Conservation (phyloP, 441 rosid genomes). For the Brassica hybrid region DNA sequence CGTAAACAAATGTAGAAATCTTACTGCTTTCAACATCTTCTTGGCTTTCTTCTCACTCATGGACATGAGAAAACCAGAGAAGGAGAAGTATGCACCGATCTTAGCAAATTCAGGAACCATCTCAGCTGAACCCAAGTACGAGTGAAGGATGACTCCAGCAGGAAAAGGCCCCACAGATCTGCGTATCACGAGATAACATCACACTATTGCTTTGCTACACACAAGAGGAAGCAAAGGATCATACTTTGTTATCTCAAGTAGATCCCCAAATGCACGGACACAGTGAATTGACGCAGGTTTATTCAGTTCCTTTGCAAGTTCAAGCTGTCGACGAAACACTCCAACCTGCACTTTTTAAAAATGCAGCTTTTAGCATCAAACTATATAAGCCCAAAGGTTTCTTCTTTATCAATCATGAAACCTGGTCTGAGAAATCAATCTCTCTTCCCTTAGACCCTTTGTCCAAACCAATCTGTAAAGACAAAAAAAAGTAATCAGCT, state of each 20-base stretch:
- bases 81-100: constrained; percentile 91
- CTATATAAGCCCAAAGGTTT: too few species aligned
- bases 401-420: too few species aligned
- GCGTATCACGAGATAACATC: constrained; percentile 9
- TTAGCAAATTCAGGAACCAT: constrained; percentile 90
- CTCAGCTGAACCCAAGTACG: constrained; percentile 87
- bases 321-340: constrained; percentile 78
- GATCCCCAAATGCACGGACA: constrained; percentile 84
- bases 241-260: constrained; percentile 81
- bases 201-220: background rate
- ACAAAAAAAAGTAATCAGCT: background rate
- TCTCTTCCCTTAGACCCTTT: constrained; percentile 78
- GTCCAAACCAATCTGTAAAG: constrained; percentile 80
- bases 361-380: too few species aligned
- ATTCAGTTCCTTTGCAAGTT: constrained; percentile 83
- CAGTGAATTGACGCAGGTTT: constrained; percentile 85
- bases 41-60: constrained; percentile 77
- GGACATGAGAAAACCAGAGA: constrained; percentile 89
- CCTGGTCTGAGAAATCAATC: constrained; percentile 79
- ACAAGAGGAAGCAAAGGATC: constrained; percentile 13
- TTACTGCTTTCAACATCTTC: constrained; percentile 69
- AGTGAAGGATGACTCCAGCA: constrained; percentile 85
- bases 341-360: too few species aligned
- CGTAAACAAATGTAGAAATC: constrained; percentile 33
- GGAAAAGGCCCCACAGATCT: constrained; percentile 90